Evolutionary conservation across 228 moss, liverwort and hornwort genomes (phyloP), one percentile per base, ranked within the genome.

Genomic region (Sphagnum fallax): DNA sequence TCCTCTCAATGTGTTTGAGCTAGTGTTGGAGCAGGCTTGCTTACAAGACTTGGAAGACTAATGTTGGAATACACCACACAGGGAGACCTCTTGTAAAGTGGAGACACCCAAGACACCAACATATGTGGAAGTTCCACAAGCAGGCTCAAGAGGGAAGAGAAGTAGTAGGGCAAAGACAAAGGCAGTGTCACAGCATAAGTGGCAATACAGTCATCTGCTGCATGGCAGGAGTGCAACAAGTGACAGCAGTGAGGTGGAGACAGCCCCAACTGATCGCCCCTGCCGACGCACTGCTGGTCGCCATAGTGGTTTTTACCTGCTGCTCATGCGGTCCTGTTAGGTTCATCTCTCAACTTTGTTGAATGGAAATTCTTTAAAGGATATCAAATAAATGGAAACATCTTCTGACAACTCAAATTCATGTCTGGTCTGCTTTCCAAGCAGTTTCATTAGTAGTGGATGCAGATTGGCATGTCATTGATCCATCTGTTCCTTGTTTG

Each of bases 271-370:
- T 78, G 88, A 84, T 82, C 84, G 88, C 72, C 96, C 96, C 74
- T 96, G 96, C 86, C 92, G 96, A 68, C 89, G 96, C 49, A 96
- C 96, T 55, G 96, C 96, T 73, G 96, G 96, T 78, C 88, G 91
- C 72, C 96, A 96, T 79, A 96, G 96, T 79, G 87, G 96, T 66
- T 96, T 96, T 74, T 96, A 92, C 69, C 81, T 96, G 74, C 82
- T 96, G 70, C 74, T 95, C 52, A 92, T 87, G 89, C 88, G 96
- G 64, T 91, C 93, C 49, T 80, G 96, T 47, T 96, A 96, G 76
- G 76, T 71, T 70, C 65, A 73, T 49, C 47, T 52, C 66, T 62
- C 49, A 49, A 48, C 48, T 73, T 65, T 61, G 66, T 66, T 67
- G 76, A 72, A 80, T 78, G 77, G 60, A 83, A 82, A 91, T 95